Conservation (phyloP, 2,329 filamentous ascomycete genomes). For the Tolypocladium ovalisporum region DNA sequence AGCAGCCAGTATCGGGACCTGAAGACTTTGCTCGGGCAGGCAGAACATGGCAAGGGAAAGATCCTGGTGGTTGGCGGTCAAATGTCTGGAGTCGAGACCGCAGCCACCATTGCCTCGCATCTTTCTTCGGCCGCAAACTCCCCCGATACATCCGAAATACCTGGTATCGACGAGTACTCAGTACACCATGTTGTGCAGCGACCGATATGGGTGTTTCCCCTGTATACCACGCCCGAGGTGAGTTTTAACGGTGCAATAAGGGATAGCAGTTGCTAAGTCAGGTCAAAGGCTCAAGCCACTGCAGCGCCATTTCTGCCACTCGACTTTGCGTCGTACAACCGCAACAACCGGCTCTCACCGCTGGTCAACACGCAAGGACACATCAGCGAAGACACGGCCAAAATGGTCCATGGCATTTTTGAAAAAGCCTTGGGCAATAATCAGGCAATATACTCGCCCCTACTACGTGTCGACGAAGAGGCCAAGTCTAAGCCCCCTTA, state of each 20-base stretch:
- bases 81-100: constrained; percentile 73
- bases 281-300: constrained; percentile 26
- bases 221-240: constrained; percentile 42
- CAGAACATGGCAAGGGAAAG: constrained; percentile 36
- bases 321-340: constrained; percentile 63
- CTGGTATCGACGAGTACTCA: constrained; percentile 36
- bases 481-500: constrained; percentile 45
- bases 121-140: constrained; percentile 53
- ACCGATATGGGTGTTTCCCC: constrained; percentile 62
- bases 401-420: constrained; percentile 40
- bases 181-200: constrained; percentile 60
- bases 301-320: constrained; percentile 58
- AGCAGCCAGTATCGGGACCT: constrained; percentile 56
- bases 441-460: constrained; percentile 38
- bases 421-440: constrained; percentile 37
- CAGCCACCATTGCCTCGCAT: constrained; percentile 59
- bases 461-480: constrained; percentile 25
- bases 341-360: constrained; percentile 47
- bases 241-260: constrained; percentile 1
- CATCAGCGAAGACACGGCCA: constrained; percentile 47
- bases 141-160: constrained; percentile 28
- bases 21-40: constrained; percentile 30
- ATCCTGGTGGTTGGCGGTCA: constrained; percentile 70
- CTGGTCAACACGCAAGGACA: constrained; percentile 55
- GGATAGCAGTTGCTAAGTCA: neutral